phyloP scores from a whole-genome alignment of 495 filamentous ascomycete genomes.

The Penicillium soppii region DNA sequence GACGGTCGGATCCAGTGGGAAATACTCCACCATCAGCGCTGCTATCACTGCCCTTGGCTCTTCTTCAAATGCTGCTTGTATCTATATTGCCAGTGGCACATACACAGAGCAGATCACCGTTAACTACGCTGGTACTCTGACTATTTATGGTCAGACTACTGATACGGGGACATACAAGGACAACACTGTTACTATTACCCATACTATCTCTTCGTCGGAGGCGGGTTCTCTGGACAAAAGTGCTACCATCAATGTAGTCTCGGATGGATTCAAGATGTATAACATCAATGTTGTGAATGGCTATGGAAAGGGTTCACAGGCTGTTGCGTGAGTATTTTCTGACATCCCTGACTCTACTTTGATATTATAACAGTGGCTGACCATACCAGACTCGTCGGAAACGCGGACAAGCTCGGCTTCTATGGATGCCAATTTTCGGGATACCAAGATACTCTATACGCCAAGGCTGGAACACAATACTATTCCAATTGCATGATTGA shows the following conservation, averaged over 20 bases:
- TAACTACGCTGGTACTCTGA: constrained; percentile 27
- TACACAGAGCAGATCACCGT: constrained; percentile 55
- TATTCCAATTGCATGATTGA: constrained; percentile 57
- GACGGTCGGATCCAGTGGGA: constrained; percentile 23
- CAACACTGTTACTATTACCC: constrained; percentile 63
- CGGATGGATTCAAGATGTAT: constrained; percentile 53
- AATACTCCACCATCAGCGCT: constrained; percentile 26
- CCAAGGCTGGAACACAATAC: constrained; percentile 55
- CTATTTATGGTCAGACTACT: constrained; percentile 56
- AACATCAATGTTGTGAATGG: constrained; percentile 63
- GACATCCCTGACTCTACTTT: too few species aligned
- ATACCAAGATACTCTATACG: constrained; percentile 65
- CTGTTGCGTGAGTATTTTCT: constrained; percentile 32
- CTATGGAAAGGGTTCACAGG: constrained; percentile 32
- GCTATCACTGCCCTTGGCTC: constrained; percentile 26
- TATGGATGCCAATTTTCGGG: constrained; percentile 60
- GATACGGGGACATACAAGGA: constrained; percentile 52
- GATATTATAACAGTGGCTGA: not conserved
- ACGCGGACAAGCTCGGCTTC: constrained; percentile 52
- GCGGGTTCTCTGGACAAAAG: constrained; percentile 45
- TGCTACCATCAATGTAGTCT: constrained; percentile 56
- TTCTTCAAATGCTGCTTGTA: constrained; percentile 25
- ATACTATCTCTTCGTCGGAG: constrained; percentile 46
- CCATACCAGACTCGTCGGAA: constrained; percentile 40
- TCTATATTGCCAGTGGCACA: constrained; percentile 41